Evolutionary conservation across 805 yeast genomes (phyloP).

Genomic region (Candida tammaniensis): DNA sequence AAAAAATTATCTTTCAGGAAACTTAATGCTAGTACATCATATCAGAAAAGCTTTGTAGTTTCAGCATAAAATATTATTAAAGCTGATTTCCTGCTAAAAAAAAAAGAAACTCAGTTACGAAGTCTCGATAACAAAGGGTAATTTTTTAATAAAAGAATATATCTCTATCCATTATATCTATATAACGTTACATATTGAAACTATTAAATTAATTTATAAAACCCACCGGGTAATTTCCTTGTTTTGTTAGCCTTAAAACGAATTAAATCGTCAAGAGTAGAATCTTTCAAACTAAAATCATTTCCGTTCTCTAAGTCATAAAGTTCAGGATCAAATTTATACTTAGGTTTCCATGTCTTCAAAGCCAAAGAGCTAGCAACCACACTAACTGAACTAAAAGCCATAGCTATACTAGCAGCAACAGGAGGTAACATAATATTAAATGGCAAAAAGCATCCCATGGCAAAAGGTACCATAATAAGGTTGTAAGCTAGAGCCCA

Average conservation of each 20-base stretch:
- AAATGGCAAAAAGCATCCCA: slow-evolving; percentile 83
- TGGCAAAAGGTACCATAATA: slow-evolving; percentile 88
- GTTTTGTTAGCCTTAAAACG: slow-evolving; percentile 6
- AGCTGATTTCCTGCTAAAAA: no score
- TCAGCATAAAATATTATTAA: no score
- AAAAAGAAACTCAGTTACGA: no score
- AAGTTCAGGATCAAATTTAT: slow-evolving; percentile 16
- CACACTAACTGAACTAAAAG: slow-evolving; percentile 86
- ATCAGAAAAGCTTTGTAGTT: no score
- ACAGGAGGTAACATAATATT: slow-evolving; percentile 79
- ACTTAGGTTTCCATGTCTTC: slow-evolving; percentile 57
- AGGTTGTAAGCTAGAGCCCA: slow-evolving; percentile 87
- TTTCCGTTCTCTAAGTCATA: slow-evolving; percentile 21
- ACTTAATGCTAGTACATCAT: no score
- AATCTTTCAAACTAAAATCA: slow-evolving; percentile 24
- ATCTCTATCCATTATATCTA: no score
- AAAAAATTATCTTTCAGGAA: no score
- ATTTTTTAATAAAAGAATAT: no score
- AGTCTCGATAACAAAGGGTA: no score
- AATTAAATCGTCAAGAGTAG: slow-evolving; percentile 25
- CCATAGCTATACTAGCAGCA: slow-evolving; percentile 91
- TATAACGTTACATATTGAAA: no score
- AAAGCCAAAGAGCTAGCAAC: slow-evolving; percentile 74
- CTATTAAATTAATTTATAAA: no score
- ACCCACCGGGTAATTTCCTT: no score